Evolutionary conservation across 805 yeast genomes (phyloP), one percentile per base, ranked within the genome.

Genomic region (Maudiozyma bulderi): DNA sequence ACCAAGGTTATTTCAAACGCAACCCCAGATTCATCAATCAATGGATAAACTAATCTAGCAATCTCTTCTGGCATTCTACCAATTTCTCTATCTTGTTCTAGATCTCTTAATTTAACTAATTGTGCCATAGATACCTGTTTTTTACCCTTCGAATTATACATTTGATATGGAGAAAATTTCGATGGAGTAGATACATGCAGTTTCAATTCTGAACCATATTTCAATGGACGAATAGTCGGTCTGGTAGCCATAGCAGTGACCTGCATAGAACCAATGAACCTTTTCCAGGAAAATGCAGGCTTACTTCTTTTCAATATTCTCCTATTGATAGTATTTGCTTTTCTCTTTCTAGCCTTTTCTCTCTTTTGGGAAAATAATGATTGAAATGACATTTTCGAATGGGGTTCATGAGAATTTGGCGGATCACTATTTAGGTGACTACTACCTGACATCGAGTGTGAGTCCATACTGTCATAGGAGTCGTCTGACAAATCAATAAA

Each of bases 1-100:
- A 84, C 72, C 35, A 86, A 72, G 0, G 78, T 73, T 1, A 79
- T 79, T 39, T 76, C 75, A 55, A 86, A 81, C 1, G 61, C 59
- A 39, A 84, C 76, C 3, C 80, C 70, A 7, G 72, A 70, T 8
- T 76, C 64, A 47, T 78, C 85, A 33, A 89, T 69, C 29, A 65
- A 47, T 0, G 95, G 88, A 3, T 82, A 75, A 8, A 90, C 60
- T 9, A 82, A 74, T 5, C 75, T 66, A 0, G 95, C 88, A 32
- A 79, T 70, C 45, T 79, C 84, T 53, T 83, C 89, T 0, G 86
- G 82, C 1, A 86, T 61, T 54, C 95, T 75, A 0, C 93, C 97
- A 32, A 90, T 70, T 60, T 86, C 95, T 51, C 84, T 62, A 15
- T 62, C 53, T 26, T 51, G 54, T 3, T 53, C 47, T 2, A 59